Evolutionary conservation across 768 basidiomycete genomes (phyloP), one percentile per base, ranked within the genome.

Genomic region (Boletus sp.): DNA sequence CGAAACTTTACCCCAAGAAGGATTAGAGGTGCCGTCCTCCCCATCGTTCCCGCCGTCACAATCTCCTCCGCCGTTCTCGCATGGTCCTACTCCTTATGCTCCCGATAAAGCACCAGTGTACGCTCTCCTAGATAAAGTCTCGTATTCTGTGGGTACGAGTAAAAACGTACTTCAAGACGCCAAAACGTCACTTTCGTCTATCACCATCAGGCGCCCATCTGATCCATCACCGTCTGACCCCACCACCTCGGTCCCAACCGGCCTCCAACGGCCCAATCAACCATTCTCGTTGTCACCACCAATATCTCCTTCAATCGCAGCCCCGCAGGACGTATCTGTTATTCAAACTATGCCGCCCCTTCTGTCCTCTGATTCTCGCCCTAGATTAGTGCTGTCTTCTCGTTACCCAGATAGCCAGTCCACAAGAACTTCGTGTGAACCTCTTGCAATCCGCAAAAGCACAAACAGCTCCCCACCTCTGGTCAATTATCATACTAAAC

Each of bases 401-500:
- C 35, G 33, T 40, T 47, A 46, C 15, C 18, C 44, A 8, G 50
- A 49, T 18, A 29, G n/a, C 24, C 57, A 52, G 18, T 29, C 20
- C 30, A 46, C 20, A 7, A 45, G 44, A n/a, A 17, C 28, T 15
- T 50, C 44, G 15, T 45, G 12, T 14, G 37, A 47, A 28, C 10
- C 42, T 46, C 41, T 24, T 33, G 20, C 49, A 10, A 17, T 32
- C 54, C 44, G 7, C 33, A 52, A 48, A 41, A 39, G 36, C 30
- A n/a, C n/a, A 17, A 35, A 4, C n/a, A 35, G 24, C 24, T 39
- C 47, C 9, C 50, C 56, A 24, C 63, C 55, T 55, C 17, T 37
- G 33, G 49, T 50, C 6, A 41, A 50, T 41, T 29, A 55, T 44
- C 48, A 51, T 40, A 55, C 52, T 11, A 67, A 65, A 44, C 49